Base-by-base conservation (phyloP, 768 basidiomycete genomes). In the Lyophyllum atratum region DNA sequence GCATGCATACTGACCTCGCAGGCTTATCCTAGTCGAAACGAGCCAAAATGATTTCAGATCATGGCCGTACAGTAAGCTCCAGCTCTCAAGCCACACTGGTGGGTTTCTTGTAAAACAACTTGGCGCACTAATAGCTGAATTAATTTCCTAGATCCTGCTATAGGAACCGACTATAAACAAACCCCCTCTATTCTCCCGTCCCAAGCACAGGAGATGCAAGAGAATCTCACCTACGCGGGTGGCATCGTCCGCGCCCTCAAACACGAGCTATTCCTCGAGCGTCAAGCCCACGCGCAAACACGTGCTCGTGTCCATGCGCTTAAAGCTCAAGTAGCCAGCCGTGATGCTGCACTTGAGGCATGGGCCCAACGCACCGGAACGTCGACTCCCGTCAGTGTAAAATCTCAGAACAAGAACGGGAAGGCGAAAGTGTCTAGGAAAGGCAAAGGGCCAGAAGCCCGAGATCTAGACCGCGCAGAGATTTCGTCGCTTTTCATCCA, bases 281-380 rank as follows among this genome's bases (percentile, higher is more conserved):
- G 76, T 5, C 60, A 67, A 29, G 73, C 74, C 0, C 80, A 82
- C 52, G 58, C 58, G 14, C 65, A 64, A 17, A 75, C 72, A 0
- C 70, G 66, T 15, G 60, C 67, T 3, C 75, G 74, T 29, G 73
- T 79, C 31, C 65, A 75, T 5, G 66, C 70, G 21, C 73, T 85
- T 1, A 73, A 78, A 43, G 81, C 82, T 2, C 77, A 79, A 63
- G 64, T 85, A 8, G 81, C 83, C 0, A 73, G 73, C 2, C 73
- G 82, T 19, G 83, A 85, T 26, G 76, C 74, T 0, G 79, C 81
- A 52, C 69, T 85, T 1, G 78, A 80, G 37, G 31, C 11, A 53
- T 33, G 49, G 58, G 39, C 58, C 24, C 56, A 50, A 51, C 47
- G 46, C 14, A 34, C 50, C 19, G 37, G 12, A 1, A 43, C 33